Conservation (phyloP, 2,329 filamentous ascomycete genomes). For the Claviceps cyperi region DNA sequence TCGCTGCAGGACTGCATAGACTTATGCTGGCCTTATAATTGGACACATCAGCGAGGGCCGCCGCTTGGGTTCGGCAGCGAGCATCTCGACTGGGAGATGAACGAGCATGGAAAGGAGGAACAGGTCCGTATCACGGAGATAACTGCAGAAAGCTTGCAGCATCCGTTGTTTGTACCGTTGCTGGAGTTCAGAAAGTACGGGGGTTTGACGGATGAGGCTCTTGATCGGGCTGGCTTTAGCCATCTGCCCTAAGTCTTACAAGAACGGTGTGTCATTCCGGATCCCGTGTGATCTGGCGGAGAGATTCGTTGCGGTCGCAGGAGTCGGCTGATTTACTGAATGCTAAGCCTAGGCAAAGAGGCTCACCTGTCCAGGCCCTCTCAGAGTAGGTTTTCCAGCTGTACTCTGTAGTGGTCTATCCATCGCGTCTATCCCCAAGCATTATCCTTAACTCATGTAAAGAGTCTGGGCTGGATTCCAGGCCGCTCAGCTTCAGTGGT, state of each 20-base stretch:
- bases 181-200: neutral
- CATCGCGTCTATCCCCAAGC: too few species aligned
- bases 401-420: too few species aligned
- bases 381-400: too few species aligned
- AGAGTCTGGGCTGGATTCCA: too few species aligned
- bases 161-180: neutral
- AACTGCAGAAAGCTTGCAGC: neutral
- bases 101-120: neutral
- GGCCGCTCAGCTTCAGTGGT: too few species aligned
- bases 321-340: too few species aligned
- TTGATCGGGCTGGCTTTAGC: neutral
- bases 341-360: too few species aligned
- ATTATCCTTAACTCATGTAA: too few species aligned
- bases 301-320: too few species aligned
- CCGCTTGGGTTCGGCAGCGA: neutral
- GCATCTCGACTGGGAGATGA: neutral
- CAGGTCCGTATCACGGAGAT: neutral
- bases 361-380: too few species aligned
- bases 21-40: neutral
- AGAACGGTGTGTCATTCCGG: too few species aligned
- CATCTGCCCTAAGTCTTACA: neutral
- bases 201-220: neutral
- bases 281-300: too few species aligned
- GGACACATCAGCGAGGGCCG: neutral
- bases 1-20: constrained; percentile 18